These are phyloP conservation scores for Blastocystis sp. DNA, from an alignment of 352 stramenopile species.

Conservation along the genomic window DNA sequence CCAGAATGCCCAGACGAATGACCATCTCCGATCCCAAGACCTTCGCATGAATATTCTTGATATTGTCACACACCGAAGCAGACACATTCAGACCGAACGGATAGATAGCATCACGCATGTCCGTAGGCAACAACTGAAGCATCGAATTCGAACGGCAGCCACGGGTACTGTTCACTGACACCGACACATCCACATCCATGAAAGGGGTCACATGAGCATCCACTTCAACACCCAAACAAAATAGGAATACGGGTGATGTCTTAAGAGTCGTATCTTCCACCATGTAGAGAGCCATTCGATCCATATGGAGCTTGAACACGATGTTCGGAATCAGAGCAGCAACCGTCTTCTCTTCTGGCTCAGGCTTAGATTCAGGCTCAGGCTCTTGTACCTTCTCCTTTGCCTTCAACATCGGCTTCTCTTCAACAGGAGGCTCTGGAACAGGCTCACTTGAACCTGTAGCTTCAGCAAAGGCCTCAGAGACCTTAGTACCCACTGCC, in stretches of 20 bases:
- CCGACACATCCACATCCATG: constrained; percentile 2
- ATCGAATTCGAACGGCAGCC: not conserved
- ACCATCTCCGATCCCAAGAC: constrained; percentile 8
- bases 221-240: constrained; percentile 50
- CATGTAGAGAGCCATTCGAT: constrained; percentile 52
- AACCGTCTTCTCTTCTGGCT: not conserved
- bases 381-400: not conserved
- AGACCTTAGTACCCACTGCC: not conserved
- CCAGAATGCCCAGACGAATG: constrained; percentile 48
- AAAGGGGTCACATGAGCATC: constrained; percentile 30
- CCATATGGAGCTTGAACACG: constrained; percentile 29
- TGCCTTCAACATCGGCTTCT: not conserved
- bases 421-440: not conserved
- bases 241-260: constrained; percentile 37
- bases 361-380: not conserved
- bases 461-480: constrained; percentile 16
- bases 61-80: not conserved
- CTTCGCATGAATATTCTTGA: constrained; percentile 46
- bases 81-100: constrained; percentile 9
- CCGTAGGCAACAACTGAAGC: constrained; percentile 10
- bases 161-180: constrained; percentile 23
- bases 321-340: constrained; percentile 42
- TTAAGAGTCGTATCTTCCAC: not conserved
- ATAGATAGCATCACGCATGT: constrained; percentile 54
- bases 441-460: not conserved